phyloP scores from a whole-genome alignment of 345 rosid species.

The Streptanthus diversifolius region DNA sequence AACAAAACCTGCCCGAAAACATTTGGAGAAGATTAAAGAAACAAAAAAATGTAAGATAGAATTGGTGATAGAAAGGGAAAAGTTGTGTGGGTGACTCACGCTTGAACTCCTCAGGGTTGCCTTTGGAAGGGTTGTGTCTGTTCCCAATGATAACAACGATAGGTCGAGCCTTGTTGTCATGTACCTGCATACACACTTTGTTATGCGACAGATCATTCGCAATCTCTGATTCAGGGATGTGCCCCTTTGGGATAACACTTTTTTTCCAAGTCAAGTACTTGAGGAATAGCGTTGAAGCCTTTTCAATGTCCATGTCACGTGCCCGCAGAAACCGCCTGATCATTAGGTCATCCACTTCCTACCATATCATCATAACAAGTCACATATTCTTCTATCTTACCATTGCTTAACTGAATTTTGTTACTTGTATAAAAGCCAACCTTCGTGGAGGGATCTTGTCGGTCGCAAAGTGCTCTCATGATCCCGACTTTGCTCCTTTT shows the following conservation, averaged over 20 bases:
- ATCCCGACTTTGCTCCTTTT: conserved; percentile 58
- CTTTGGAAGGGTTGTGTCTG: conserved; percentile 64
- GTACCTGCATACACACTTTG: conserved; percentile 71
- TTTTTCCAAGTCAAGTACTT: conserved; percentile 73
- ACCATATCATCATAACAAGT: no score
- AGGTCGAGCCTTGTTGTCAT: conserved; percentile 73
- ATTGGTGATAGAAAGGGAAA: neutral
- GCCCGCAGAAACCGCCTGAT: conserved; percentile 81
- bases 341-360: conserved; percentile 75
- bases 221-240: conserved; percentile 51
- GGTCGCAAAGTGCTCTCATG: conserved; percentile 72
- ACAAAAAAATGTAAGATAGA: neutral
- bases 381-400: no score
- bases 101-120: conserved; percentile 69
- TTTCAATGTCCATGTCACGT: conserved; percentile 81
- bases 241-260: conserved; percentile 54
- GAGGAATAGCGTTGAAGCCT: conserved; percentile 63
- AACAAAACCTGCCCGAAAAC: conserved; percentile 39
- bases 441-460: conserved; percentile 78
- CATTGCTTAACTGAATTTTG: no score
- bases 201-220: conserved; percentile 57
- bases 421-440: conserved; percentile 31
- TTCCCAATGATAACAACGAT: conserved; percentile 50
- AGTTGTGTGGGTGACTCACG: conserved; percentile 24
- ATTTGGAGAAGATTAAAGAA: neutral